Conservation (phyloP, 495 filamentous ascomycete species). For the Aspergillus wentii region DNA sequence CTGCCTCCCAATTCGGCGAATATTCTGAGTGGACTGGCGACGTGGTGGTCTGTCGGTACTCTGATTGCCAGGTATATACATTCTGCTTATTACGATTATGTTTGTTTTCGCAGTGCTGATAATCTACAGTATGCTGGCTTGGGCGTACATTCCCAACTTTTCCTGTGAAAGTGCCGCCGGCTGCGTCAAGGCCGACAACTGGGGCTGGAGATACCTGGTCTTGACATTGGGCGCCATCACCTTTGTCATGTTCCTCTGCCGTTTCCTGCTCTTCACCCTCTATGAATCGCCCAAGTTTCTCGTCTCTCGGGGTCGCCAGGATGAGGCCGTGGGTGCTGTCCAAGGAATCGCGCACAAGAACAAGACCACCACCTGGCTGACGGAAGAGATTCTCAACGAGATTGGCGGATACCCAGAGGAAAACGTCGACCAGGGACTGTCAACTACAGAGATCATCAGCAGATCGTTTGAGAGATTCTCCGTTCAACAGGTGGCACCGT, state of each 20-base stretch:
- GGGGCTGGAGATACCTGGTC: constrained; percentile 52
- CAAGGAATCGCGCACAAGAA: constrained; percentile 54
- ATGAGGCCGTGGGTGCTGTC: constrained; percentile 54
- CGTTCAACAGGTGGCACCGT: constrained; percentile 36
- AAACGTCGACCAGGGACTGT: constrained; percentile 23
- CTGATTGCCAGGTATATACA: not conserved
- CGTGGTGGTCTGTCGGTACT: constrained; percentile 39
- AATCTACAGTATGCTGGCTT: constrained; percentile 38
- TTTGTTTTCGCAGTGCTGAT: constrained; percentile 17
- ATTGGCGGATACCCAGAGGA: constrained; percentile 37
- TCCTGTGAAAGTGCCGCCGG: constrained; percentile 23
- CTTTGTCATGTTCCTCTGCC: constrained; percentile 58
- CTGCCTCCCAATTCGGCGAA: constrained; percentile 41
- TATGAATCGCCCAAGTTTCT: constrained; percentile 72
- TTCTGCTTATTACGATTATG: not conserved
- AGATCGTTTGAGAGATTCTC: constrained; percentile 45
- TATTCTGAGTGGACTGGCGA: constrained; percentile 44
- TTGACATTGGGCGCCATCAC: constrained; percentile 62
- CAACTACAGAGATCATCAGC: constrained; percentile 35
- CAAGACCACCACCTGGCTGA: constrained; percentile 41
- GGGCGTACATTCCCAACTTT: constrained; percentile 39
- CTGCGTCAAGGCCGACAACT: constrained; percentile 45
- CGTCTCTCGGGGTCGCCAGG: constrained; percentile 58
- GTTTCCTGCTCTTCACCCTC: constrained; percentile 63
- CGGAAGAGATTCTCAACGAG: constrained; percentile 39